Base-by-base conservation (phyloP, 352 stramenopile genomes). In the Phytophthora constricta region DNA sequence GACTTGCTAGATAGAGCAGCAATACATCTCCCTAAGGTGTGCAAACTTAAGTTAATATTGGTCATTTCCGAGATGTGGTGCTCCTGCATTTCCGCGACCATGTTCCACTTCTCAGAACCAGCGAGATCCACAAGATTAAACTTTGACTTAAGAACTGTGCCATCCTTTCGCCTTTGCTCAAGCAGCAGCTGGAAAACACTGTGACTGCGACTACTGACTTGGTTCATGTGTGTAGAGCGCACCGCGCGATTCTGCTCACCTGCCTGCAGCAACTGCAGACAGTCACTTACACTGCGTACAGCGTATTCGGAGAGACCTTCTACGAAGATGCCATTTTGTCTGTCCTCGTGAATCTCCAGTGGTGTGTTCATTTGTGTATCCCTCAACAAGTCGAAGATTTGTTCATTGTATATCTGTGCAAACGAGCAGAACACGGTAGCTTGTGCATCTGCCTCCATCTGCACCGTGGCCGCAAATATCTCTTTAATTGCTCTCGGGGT, bases 71-170 rank as follows among this genome's bases (percentile, higher is more conserved):
- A 93, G 41, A 97, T 89, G 62, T 97, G 91, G 54, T 87, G 74
- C 8, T 91, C 76, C 72, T 87, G 47, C 87, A 98, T 97, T 26
- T 96, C 77, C 14, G 84, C 62, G 22, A 74, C 77, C 49, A 87
- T 78, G 62, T 97, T 93, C 93, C 94, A 98, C 62, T 98, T 98
- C 62, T 98, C 94, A 7, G 91, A 98, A 10, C 93, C 93, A 8
- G 92, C 93, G 14, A 98, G 77, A 68, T 98, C 93, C n/a, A 98
- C 93, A 5, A 98, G 75, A 74, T 98, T 98, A 65, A 98, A 97
- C 66, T 98, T 98, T 51, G 91, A 95, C 51, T 93, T 93, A 50
- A 97, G 70, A 20, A 92, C 54, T 3, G 76, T 85, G 27, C 79
- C 86, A 62, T 93, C 87, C 41, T 78, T 82, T 19, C 75, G 83